Evolutionary conservation across 495 filamentous ascomycete species (phyloP), one percentile per base, ranked within the genome.

Genomic region (Lasiosphaeria miniovina): DNA sequence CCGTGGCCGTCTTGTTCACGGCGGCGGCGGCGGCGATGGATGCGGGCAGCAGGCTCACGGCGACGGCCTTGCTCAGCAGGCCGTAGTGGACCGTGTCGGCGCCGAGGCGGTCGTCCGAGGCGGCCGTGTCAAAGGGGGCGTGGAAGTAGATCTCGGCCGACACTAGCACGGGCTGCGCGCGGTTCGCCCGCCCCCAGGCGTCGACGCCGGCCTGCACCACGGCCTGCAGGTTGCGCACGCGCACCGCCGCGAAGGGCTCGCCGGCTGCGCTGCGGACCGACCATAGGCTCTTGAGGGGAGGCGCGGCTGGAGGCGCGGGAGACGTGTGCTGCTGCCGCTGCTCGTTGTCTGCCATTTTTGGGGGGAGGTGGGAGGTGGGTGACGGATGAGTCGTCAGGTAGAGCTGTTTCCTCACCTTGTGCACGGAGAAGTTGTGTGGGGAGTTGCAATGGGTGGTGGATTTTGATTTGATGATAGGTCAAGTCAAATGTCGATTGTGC

Each of bases 1-100:
- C 68, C 48, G 61, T 55, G 54, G 52, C 7, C 34, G 9, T n/a
- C 12, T 8, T 9, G 41, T 36, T 8, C 11, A 15, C 7, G 24
- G 12, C 3, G 46, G 12, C 15, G 36, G 17, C 45, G 31, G 15
- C n/a, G 14, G 41, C 54, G 24, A 41, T 56, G 0, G 54, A 43
- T 56, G 67, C 69, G 1, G 57, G 40, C 61, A 70, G 66, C 31
- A 81, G 60, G 1, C 59, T 61, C 17, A 58, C 61, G 1, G 81
- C 61, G 14, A 88, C 74, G 4, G 67, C 65, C 68, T 87, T 86
- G 67, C 79, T 81, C 17, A 87, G 68, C 32, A 58, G 77, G 24
- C 85, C 84, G 65, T 88, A 88, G 68, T 88, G 79, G 32, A 87
- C 77, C 8, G 85, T 88, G 54, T 78, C 83, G 12, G 54, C 55